These are phyloP conservation scores for Waltergamsia citrina DNA, from an alignment of 2,329 filamentous ascomycete species.

Conservation along the genomic window DNA sequence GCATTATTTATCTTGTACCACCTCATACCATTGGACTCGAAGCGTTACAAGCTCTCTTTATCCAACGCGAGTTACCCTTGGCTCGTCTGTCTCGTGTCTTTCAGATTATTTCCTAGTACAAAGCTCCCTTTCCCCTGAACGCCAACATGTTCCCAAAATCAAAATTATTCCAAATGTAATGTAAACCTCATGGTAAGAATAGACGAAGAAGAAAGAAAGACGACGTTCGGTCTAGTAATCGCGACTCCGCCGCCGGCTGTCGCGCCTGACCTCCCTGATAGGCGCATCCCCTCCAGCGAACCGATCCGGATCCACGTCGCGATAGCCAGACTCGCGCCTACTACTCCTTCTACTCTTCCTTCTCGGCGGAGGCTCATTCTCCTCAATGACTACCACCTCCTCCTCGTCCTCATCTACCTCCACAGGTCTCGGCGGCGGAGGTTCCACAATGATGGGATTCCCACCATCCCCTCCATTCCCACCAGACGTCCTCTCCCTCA, in stretches of 20 bases:
- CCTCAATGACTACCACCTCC: constrained; percentile 22
- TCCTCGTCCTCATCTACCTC: constrained; percentile 14
- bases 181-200: neutral
- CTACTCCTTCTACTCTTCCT: constrained; percentile 10
- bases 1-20: no score
- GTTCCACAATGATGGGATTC: constrained; percentile 15
- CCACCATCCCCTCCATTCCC: constrained; percentile 2
- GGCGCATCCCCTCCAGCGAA: constrained; percentile 1
- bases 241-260: neutral
- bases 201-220: neutral
- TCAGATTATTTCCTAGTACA: no score
- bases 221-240: neutral
- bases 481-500: constrained; percentile 8
- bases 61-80: no score
- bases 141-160: no score
- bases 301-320: constrained; percentile 1
- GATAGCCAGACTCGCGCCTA: constrained; percentile 3
- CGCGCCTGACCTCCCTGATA: neutral
- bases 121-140: no score
- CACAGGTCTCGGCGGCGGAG: constrained; percentile 6
- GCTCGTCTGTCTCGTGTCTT: no score
- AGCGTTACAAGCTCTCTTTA: no score
- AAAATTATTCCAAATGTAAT: no score
- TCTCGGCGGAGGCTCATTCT: constrained; percentile 17
- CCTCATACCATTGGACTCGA: no score